phyloP scores from a whole-genome alignment of 805 yeast species.

The Pichia cabralensis region DNA sequence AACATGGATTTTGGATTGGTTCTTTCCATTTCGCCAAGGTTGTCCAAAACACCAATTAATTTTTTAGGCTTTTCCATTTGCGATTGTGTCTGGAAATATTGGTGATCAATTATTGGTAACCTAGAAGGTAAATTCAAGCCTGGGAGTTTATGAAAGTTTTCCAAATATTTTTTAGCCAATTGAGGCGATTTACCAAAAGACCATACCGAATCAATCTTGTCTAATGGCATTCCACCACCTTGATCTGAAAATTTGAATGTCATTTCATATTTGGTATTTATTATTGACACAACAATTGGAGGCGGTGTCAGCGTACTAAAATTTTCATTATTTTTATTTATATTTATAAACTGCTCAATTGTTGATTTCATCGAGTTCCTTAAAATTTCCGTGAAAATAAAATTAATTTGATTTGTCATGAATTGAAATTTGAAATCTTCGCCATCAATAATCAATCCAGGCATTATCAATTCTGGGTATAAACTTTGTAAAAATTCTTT shows the following conservation, averaged over 20 bases:
- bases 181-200: slow-evolving; percentile 71
- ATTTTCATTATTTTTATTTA: slow-evolving; percentile 13
- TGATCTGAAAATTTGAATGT: slow-evolving; percentile 75
- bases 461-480: slow-evolving; percentile 53
- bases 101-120: slow-evolving; percentile 18
- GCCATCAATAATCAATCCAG: slow-evolving; percentile 71
- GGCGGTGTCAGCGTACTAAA: slow-evolving; percentile 33
- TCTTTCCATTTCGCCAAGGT: slow-evolving; percentile 25
- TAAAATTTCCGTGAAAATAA: slow-evolving; percentile 76
- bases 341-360: slow-evolving; percentile 34
- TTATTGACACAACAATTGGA: slow-evolving; percentile 69
- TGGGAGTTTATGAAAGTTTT: slow-evolving; percentile 62
- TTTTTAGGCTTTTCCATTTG: slow-evolving; percentile 4
- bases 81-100: slow-evolving; percentile 4
- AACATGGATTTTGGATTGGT: slow-evolving; percentile 39
- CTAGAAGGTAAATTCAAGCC: slow-evolving; percentile 36
- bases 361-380: slow-evolving; percentile 84
- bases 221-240: slow-evolving; percentile 76
- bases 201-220: slow-evolving; percentile 61
- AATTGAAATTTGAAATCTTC: slow-evolving; percentile 69
- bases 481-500: slow-evolving; percentile 41
- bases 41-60: slow-evolving; percentile 20
- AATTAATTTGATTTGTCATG: slow-evolving; percentile 77
- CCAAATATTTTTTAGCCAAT: slow-evolving; percentile 45
- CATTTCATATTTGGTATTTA: slow-evolving; percentile 56